Evolutionary conservation across 345 rosid species (phyloP).

Genomic region (Cardamine occulta): DNA sequence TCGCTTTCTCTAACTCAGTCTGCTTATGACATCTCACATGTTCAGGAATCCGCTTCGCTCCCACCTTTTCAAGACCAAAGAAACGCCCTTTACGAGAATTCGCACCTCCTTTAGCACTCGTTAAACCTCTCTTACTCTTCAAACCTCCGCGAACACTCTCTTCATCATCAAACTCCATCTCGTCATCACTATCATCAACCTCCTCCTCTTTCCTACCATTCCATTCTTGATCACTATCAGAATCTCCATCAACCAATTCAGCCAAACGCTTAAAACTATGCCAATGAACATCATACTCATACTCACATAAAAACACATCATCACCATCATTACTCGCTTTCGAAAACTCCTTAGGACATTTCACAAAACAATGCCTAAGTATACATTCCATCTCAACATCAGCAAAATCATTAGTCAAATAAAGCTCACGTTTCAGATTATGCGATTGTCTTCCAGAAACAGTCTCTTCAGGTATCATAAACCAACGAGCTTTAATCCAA

Average conservation of each 20-base stretch:
- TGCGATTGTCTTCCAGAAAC: conserved; percentile 80
- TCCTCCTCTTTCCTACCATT: conserved; percentile 47
- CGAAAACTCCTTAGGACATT: conserved; percentile 70
- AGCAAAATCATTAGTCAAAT: conserved; percentile 76
- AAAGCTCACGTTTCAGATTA: conserved; percentile 82
- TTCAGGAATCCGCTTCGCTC: conserved; percentile 82
- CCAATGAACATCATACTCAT: conserved; percentile 90
- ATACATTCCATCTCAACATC: conserved; percentile 87
- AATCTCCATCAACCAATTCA: conserved; percentile 55
- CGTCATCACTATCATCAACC: conserved; percentile 70
- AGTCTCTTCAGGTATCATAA: conserved; percentile 90
- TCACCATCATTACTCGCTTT: conserved; percentile 78
- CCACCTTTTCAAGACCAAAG: conserved; percentile 86
- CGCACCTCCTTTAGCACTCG: conserved; percentile 63
- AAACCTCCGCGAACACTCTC: conserved; percentile 46
- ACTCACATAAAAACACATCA: conserved; percentile 89
- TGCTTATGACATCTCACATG: conserved; percentile 85
- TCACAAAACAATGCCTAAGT: conserved; percentile 78
- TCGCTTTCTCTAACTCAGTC: conserved; percentile 88
- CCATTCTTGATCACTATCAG: conserved; percentile 85
- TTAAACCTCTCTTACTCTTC: conserved; percentile 45
- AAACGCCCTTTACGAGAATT: conserved; percentile 74
- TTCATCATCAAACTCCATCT: conserved; percentile 54
- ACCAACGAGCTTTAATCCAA: conserved; percentile 83
- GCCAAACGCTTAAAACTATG: conserved; percentile 86